phyloP scores from a whole-genome alignment of 306 rosid genomes.

The Pyrus pyrifolia region DNA sequence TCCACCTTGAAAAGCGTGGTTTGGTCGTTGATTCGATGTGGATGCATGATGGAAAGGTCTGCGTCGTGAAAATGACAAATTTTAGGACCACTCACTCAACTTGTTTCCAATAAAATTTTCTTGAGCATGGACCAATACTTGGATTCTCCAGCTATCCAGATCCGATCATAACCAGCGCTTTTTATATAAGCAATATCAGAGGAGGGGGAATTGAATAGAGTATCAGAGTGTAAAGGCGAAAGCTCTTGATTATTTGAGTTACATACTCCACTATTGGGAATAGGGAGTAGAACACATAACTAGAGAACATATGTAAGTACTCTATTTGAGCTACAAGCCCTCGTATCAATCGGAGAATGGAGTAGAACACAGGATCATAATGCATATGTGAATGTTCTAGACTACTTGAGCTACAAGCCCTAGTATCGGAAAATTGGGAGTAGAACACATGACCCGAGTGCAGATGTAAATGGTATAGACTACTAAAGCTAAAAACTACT shows the following conservation, averaged over 20 bases:
- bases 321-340: not conserved
- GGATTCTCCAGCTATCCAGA: not conserved
- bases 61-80: not conserved
- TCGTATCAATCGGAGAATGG: too few species aligned
- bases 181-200: not conserved
- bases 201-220: not conserved
- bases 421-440: not conserved
- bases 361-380: not conserved
- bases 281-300: too few species aligned
- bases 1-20: not conserved
- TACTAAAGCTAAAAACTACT: not conserved
- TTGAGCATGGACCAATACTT: not conserved
- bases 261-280: too few species aligned
- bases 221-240: not conserved
- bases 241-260: not conserved
- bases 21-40: not conserved
- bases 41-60: slow-evolving; percentile 1
- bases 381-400: not conserved
- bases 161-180: not conserved
- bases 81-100: slow-evolving; percentile 1
- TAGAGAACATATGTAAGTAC: too few species aligned
- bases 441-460: not conserved
- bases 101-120: not conserved
- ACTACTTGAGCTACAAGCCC: not conserved
- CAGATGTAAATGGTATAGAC: not conserved